These are phyloP conservation scores for Vitis cinerea DNA, from an alignment of 164 flowering plant species.

Conservation along the genomic window DNA sequence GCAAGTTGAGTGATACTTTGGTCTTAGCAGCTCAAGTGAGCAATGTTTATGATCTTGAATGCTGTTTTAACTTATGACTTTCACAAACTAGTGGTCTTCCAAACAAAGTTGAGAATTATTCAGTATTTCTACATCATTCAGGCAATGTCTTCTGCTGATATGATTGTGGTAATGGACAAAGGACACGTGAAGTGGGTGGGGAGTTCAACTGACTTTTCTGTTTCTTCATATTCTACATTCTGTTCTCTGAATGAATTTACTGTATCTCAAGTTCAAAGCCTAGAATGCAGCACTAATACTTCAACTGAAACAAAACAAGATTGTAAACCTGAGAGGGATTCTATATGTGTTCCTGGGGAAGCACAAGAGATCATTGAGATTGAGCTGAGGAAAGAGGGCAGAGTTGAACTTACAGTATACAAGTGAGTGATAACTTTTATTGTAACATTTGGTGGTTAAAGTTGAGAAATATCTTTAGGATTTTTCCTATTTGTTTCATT, in stretches of 20 bases:
- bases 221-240: conserved; percentile 41
- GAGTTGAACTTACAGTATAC: conserved; percentile 67
- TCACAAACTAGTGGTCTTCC: background rate
- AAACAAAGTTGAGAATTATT: background rate
- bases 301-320: conserved; percentile 15
- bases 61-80: background rate
- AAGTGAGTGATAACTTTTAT: conserved; percentile 47
- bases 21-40: too few species aligned
- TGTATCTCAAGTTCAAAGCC: conserved; percentile 15
- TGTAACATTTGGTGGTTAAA: background rate
- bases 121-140: conserved; percentile 19
- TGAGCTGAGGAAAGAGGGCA: conserved; percentile 80
- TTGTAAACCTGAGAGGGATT: conserved; percentile 22
- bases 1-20: too few species aligned
- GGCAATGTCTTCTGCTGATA: conserved; percentile 83
- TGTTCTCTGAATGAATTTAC: conserved; percentile 34
- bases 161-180: conserved; percentile 78
- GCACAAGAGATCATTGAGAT: conserved; percentile 43
- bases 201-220: conserved; percentile 46
- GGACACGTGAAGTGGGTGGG: conserved; percentile 82
- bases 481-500: background rate
- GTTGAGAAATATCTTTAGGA: background rate
- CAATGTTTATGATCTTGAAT: background rate
- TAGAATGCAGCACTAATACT: conserved; percentile 19
- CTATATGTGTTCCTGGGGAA: conserved; percentile 26